phyloP scores from a whole-genome alignment of 2,329 filamentous ascomycete genomes.

The Nannizziopsis barbatae region DNA sequence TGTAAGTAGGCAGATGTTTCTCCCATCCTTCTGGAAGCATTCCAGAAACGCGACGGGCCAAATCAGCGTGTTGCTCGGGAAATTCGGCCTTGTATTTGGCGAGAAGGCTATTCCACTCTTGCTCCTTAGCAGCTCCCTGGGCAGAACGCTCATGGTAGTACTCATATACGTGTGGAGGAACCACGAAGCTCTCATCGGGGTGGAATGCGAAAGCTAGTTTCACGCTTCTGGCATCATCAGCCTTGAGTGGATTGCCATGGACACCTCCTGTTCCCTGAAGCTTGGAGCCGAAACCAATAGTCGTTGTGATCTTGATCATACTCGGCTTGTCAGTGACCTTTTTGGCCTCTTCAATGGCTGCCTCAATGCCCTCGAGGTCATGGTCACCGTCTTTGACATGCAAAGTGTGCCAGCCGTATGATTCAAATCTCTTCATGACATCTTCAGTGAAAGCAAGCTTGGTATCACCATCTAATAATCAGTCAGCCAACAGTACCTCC shows the following conservation, averaged over 20 bases:
- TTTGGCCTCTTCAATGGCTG: conserved; percentile 73
- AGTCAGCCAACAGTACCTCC: conserved; percentile 4
- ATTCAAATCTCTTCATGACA: conserved; percentile 83
- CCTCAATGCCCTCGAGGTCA: conserved; percentile 79
- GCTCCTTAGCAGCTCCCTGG: conserved; percentile 76
- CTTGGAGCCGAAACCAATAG: conserved; percentile 90
- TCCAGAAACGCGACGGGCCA: conserved; percentile 65
- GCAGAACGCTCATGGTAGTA: conserved; percentile 72
- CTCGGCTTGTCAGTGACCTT: conserved; percentile 91
- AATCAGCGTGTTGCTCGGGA: conserved; percentile 68
- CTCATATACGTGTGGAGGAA: conserved; percentile 92
- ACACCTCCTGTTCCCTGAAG: conserved; percentile 90
- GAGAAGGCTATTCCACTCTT: conserved; percentile 91
- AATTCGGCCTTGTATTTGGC: conserved; percentile 72
- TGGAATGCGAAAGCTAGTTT: conserved; percentile 96
- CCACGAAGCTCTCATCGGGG: conserved; percentile 81
- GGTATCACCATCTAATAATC: conserved; percentile 70
- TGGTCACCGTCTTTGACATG: conserved; percentile 77
- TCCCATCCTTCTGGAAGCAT: conserved; percentile 94
- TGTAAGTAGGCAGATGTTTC: conserved; percentile 85
- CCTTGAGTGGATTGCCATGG: conserved; percentile 91
- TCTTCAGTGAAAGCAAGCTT: conserved; percentile 96
- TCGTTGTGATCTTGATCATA: conserved; percentile 92
- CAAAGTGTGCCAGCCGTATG: conserved; percentile 91
- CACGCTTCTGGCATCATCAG: conserved; percentile 83